A percentile compares a stretch with the other conserved stretches of the same genome.
Evolutionary conservation across 1,139 yeast genomes (phyloP).

Genomic region (Kodamaea suecica): DNA sequence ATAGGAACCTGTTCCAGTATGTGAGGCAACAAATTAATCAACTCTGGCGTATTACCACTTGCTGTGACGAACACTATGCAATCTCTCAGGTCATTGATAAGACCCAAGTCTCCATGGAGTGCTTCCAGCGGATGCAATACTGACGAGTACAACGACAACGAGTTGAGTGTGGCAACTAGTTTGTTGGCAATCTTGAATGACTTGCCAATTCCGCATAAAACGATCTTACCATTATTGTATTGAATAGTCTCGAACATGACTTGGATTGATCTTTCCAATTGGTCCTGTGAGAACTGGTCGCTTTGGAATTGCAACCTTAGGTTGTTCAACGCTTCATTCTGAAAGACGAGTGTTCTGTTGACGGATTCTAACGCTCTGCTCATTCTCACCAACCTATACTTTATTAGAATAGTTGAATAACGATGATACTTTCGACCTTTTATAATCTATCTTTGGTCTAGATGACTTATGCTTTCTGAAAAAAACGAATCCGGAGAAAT

Average conservation of each 20-base stretch:
- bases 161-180: conserved; percentile 77
- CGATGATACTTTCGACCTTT: too few relatives aligned
- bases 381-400: background rate
- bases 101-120: conserved; percentile 85
- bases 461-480: too few relatives aligned
- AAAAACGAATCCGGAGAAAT: too few relatives aligned
- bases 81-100: conserved; percentile 57
- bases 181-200: conserved; percentile 76
- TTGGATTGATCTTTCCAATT: conserved; percentile 49
- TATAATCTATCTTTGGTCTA: too few relatives aligned
- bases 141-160: conserved; percentile 68
- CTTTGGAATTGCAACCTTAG: conserved; percentile 29
- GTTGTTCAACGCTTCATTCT: conserved; percentile 34
- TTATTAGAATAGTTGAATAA: too few relatives aligned
- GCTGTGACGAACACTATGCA: conserved; percentile 68
- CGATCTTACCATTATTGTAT: conserved; percentile 58
- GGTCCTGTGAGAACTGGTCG: conserved; percentile 45
- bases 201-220: conserved; percentile 82
- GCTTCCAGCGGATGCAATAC: conserved; percentile 83
- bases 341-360: conserved; percentile 28
- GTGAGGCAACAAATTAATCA: conserved; percentile 58
- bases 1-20: conserved; percentile 52
- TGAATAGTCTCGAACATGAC: conserved; percentile 49
- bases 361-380: conserved; percentile 26
- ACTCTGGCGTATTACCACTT: conserved; percentile 82